Conservation (phyloP, 352 stramenopile species). For the Pythium angustatum region DNA sequence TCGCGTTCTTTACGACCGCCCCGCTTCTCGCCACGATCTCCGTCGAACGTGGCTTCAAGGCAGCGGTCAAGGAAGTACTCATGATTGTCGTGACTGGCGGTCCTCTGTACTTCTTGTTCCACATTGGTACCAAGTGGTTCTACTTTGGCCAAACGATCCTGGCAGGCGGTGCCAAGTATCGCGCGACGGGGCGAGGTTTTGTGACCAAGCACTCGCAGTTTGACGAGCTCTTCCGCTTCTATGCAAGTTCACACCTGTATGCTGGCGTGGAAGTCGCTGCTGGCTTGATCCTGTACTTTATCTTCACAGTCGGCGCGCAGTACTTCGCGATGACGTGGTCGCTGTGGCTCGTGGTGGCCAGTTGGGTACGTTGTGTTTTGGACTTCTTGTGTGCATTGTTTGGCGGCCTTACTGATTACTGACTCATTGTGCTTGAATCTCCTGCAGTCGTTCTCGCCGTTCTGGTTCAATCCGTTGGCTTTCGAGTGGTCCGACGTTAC, state of each 20-base stretch:
- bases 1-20: slow-evolving; percentile 97
- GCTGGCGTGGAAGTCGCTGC: slow-evolving; percentile 91
- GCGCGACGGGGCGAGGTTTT: slow-evolving; percentile 97
- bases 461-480: slow-evolving; percentile 97
- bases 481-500: slow-evolving; percentile 92
- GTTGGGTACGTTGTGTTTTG: slow-evolving; percentile 54
- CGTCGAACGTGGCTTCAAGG: slow-evolving; percentile 97
- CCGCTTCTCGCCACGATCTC: slow-evolving; percentile 97
- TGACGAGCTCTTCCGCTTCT: slow-evolving; percentile 98
- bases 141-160: slow-evolving; percentile 99
- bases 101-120: slow-evolving; percentile 99
- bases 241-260: slow-evolving; percentile 97
- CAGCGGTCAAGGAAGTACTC: slow-evolving; percentile 90
- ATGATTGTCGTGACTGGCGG: slow-evolving; percentile 97
- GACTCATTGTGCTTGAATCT: slow-evolving; percentile 10
- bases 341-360: slow-evolving; percentile 94
- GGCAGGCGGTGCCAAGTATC: slow-evolving; percentile 97
- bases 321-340: slow-evolving; percentile 98
- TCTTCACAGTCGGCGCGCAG: slow-evolving; percentile 93
- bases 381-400: slow-evolving; percentile 1
- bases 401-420: neutral
- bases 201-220: slow-evolving; percentile 98
- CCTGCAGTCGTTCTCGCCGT: slow-evolving; percentile 82
- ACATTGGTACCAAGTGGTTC: slow-evolving; percentile 99
- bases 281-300: slow-evolving; percentile 93